Evolutionary conservation across 345 rosid genomes (phyloP).

Genomic region (Camelina hispida): DNA sequence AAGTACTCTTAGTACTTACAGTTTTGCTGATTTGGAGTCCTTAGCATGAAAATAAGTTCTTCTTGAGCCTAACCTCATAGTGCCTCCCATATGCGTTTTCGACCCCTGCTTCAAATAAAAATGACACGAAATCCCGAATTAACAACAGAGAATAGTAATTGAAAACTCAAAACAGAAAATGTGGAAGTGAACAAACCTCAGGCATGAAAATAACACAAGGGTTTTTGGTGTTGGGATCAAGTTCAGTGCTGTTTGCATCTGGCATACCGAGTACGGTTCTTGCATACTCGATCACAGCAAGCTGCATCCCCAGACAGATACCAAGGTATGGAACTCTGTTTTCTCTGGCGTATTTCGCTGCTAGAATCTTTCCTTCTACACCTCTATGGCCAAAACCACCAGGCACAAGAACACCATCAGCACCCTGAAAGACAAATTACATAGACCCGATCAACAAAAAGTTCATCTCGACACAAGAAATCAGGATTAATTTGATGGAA

Average conservation of each 20-base stretch:
- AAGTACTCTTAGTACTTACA: slow-evolving; percentile 33
- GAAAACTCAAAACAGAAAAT: slow-evolving; percentile 15
- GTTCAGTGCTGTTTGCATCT: slow-evolving; percentile 94
- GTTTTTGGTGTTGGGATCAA: slow-evolving; percentile 69
- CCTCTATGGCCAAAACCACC: slow-evolving; percentile 99
- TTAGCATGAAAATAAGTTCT: slow-evolving; percentile 46
- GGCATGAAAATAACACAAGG: slow-evolving; percentile 98
- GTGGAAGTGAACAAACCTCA: slow-evolving; percentile 59
- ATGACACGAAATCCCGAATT: background rate
- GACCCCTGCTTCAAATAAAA: slow-evolving; percentile 41
- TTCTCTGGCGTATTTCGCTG: slow-evolving; percentile 92
- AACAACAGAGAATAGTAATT: background rate
- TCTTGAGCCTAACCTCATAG: slow-evolving; percentile 51
- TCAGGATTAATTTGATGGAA: background rate
- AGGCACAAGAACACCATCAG: slow-evolving; percentile 93
- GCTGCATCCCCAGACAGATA: slow-evolving; percentile 97
- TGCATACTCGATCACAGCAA: slow-evolving; percentile 92
- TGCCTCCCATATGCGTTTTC: slow-evolving; percentile 49
- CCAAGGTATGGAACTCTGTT: slow-evolving; percentile 87
- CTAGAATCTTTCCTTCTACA: slow-evolving; percentile 88
- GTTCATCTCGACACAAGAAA: background rate
- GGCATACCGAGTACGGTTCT: slow-evolving; percentile 70
- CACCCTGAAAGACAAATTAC: slow-evolving; percentile 59
- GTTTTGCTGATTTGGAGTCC: slow-evolving; percentile 46
- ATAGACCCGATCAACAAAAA: background rate